A percentile compares a stretch with the other conserved stretches of the same genome.
phyloP scores from a whole-genome alignment of 495 filamentous ascomycete species.

The Aspergillus cristatus region DNA sequence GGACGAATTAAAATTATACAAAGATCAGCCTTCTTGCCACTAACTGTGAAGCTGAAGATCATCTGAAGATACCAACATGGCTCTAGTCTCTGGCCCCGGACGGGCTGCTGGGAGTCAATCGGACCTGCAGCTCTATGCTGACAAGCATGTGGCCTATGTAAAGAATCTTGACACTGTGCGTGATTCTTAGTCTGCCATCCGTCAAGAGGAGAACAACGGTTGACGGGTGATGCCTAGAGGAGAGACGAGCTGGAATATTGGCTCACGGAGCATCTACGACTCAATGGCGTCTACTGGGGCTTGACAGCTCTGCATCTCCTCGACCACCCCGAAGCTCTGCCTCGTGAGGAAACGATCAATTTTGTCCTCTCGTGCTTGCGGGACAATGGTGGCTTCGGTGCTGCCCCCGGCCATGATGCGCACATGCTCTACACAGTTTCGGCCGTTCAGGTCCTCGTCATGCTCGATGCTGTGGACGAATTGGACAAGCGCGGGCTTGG shows the following conservation, averaged over 20 bases:
- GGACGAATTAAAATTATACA: no score
- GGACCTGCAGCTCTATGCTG: slow-evolving; percentile 48
- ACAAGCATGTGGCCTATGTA: slow-evolving; percentile 87
- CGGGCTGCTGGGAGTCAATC: slow-evolving; percentile 41
- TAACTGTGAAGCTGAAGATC: slow-evolving; percentile 1
- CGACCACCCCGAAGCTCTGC: slow-evolving; percentile 66
- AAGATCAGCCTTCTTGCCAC: no score
- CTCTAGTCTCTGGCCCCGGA: slow-evolving; percentile 53
- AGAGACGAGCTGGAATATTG: slow-evolving; percentile 95
- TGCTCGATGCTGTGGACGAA: slow-evolving; percentile 73
- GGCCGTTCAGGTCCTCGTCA: slow-evolving; percentile 83
- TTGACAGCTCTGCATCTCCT: slow-evolving; percentile 82
- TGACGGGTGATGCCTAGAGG: slow-evolving; percentile 46
- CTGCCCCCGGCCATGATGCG: slow-evolving; percentile 87
- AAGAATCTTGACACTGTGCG: slow-evolving; percentile 80
- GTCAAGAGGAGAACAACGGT: slow-evolving; percentile 14
- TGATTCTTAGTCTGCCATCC: slow-evolving; percentile 14
- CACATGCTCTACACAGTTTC: slow-evolving; percentile 94
- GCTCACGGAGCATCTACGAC: slow-evolving; percentile 89
- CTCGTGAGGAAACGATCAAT: slow-evolving; percentile 71
- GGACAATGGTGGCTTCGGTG: slow-evolving; percentile 82
- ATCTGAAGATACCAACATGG: slow-evolving; percentile 40
- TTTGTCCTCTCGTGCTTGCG: slow-evolving; percentile 90
- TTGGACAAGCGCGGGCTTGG: slow-evolving; percentile 58
- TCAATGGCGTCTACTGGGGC: slow-evolving; percentile 96